Conservation (phyloP, 2,329 filamentous ascomycete genomes). For the Boeremia lycopersici region DNA sequence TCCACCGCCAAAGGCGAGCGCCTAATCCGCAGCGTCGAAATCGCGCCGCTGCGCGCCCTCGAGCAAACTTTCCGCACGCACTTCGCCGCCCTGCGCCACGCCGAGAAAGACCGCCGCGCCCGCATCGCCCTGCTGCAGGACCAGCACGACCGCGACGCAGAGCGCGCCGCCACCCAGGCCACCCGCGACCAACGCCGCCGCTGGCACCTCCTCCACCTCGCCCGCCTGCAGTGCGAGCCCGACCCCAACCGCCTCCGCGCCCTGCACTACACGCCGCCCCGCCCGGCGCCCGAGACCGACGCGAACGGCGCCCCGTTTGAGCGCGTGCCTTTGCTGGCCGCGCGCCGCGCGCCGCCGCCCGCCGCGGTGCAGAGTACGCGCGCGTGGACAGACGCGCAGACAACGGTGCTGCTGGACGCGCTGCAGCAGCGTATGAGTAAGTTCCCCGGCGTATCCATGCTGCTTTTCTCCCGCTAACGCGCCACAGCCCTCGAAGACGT, state of each 20-base stretch:
- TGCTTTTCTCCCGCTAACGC: neutral
- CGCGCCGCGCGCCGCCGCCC: constrained; percentile 34
- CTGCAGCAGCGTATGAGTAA: constrained; percentile 34
- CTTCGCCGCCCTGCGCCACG: no score
- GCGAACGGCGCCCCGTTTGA: constrained; percentile 49
- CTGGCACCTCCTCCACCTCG: constrained; percentile 41
- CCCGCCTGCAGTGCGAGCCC: constrained; percentile 34
- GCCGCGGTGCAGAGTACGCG: constrained; percentile 15
- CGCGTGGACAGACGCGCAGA: constrained; percentile 42
- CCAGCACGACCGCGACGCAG: no score
- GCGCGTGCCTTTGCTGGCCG: constrained; percentile 46
- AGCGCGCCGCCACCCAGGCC: no score
- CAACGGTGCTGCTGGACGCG: constrained; percentile 41
- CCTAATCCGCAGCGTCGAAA: constrained; percentile 33
- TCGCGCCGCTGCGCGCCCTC: constrained; percentile 33
- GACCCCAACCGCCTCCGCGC: constrained; percentile 19
- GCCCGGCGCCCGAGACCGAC: constrained; percentile 39
- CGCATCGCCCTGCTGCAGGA: no score
- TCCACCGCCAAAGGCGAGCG: constrained; percentile 24
- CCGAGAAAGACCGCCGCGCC: no score
- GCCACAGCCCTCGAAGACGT: constrained; percentile 35
- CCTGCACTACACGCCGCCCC: constrained; percentile 19
- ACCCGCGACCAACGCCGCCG: no score
- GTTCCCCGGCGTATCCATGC: constrained; percentile 1
- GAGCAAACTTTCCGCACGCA: constrained; percentile 2